These are phyloP conservation scores for Debaryomyces hansenii DNA, from an alignment of 805 yeast genomes.

Conservation along the genomic window DNA sequence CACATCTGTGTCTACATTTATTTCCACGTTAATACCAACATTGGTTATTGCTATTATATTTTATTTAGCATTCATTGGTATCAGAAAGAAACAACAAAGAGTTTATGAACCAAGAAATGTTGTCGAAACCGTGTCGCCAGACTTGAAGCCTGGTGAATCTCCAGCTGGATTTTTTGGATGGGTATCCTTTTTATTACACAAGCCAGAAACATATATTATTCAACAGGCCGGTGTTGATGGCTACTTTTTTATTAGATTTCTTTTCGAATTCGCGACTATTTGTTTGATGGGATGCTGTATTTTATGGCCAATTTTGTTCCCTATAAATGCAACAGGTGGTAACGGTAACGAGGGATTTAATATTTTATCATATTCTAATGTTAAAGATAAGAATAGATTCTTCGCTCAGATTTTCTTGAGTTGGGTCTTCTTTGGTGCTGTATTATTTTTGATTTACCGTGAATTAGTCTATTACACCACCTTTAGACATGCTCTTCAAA, in stretches of 20 bases:
- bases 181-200: slow-evolving; percentile 50
- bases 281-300: slow-evolving; percentile 55
- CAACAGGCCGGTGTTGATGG: slow-evolving; percentile 79
- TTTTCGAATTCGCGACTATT: slow-evolving; percentile 53
- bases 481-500: slow-evolving; percentile 70
- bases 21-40: slow-evolving; percentile 48
- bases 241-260: slow-evolving; percentile 67
- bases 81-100: slow-evolving; percentile 44
- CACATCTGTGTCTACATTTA: slow-evolving; percentile 50
- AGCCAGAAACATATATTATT: slow-evolving; percentile 61
- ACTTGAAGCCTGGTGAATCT: slow-evolving; percentile 42
- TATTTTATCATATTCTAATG: slow-evolving; percentile 62
- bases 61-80: slow-evolving; percentile 33
- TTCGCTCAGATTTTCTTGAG: slow-evolving; percentile 77
- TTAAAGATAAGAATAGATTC: slow-evolving; percentile 59
- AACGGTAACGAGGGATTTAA: slow-evolving; percentile 58
- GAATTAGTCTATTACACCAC: slow-evolving; percentile 71
- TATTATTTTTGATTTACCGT: slow-evolving; percentile 66
- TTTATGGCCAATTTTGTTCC: slow-evolving; percentile 67
- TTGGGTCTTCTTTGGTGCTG: slow-evolving; percentile 70
- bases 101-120: slow-evolving; percentile 54
- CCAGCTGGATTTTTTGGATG: slow-evolving; percentile 53
- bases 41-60: slow-evolving; percentile 43
- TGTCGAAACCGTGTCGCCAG: slow-evolving; percentile 47
- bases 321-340: slow-evolving; percentile 75